Percentiles rank a stretch among this genome's conserved stretches.
phyloP scores from a whole-genome alignment of 495 filamentous ascomycete species.

The Podospora fimiseda region DNA sequence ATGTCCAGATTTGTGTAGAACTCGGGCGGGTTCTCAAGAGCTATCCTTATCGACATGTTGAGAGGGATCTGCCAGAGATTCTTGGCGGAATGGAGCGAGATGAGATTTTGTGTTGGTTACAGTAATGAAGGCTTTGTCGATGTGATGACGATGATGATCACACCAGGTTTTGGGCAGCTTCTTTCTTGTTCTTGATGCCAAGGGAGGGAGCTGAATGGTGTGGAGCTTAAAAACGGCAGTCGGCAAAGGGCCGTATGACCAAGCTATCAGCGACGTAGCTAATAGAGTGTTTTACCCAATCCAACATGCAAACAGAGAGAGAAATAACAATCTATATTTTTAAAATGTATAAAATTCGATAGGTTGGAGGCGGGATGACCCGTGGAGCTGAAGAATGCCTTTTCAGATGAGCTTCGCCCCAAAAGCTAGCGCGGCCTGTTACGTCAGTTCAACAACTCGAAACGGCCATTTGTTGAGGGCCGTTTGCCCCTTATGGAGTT shows the following conservation, averaged over 20 bases:
- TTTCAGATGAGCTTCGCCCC: conserved; percentile 18
- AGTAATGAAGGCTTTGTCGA: neutral
- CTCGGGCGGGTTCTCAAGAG: conserved; percentile 64
- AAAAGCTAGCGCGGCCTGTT: conserved; percentile 23
- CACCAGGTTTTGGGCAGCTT: neutral
- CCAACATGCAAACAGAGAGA: no score
- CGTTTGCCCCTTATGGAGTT: neutral
- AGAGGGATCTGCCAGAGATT: neutral
- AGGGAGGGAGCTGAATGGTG: neutral
- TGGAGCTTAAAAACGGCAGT: neutral
- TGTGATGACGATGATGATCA: neutral
- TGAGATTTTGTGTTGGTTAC: no score
- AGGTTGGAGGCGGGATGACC: neutral
- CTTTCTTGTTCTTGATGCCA: neutral
- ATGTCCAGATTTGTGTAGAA: conserved; percentile 89
- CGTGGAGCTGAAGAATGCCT: conserved; percentile 1
- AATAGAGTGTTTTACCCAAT: no score
- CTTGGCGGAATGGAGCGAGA: no score
- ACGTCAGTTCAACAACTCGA: conserved; percentile 15
- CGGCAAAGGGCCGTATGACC: no score
- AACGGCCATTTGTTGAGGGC: neutral
- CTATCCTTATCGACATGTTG: conserved; percentile 71
- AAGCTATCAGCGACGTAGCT: no score
- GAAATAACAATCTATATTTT: no score
- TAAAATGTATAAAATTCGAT: no score